Base-by-base conservation (phyloP, 345 rosid species). In the Brassica cretica region DNA sequence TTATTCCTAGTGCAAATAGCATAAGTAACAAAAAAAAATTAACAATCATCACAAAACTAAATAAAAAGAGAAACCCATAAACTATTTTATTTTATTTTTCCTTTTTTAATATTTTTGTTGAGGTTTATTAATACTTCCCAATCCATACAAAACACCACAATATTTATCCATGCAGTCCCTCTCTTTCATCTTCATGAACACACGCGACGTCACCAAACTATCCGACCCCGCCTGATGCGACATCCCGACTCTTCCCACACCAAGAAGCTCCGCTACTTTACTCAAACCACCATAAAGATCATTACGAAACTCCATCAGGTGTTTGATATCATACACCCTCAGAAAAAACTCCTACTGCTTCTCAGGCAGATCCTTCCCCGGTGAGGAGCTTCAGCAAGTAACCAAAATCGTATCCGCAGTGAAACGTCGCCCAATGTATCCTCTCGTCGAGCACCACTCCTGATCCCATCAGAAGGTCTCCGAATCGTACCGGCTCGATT, bases 161-260 rank as follows among this genome's bases (percentile, higher is more conserved):
- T 86, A 83, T 65, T 82, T 87, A 24, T 81, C 88, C 82, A 85
- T 8, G 21, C 80, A 85, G 1, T 7, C 8, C 60, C 76, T 81
- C 66, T 89, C 87, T 66, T 88, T 93, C 83, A 93, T 69, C 80
- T 91, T 90, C 86, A 75, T 81, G 91, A 93, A 93, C 25, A 86
- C 81, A 82, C 87, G 82, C 72, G 86, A 82, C 5, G 97, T 89
- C 59, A 93, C 87, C 89, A 91, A 87, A 83, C 97, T 88, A 83
- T 91, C 97, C 0, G 97, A 93, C 37, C 98, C 97, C 0, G 97
- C 98, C 81, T 88, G 95, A 71, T 93, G 98, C 73, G 90, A 88
- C 1, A 85, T 67, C 63, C 95, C 95, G 30, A 91, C 84, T 69
- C 97, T 82, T 86, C 90, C 88, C 8, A 93, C 89, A 25, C 84